phyloP scores from a whole-genome alignment of 805 yeast genomes.

The Kodamaea restingae region DNA sequence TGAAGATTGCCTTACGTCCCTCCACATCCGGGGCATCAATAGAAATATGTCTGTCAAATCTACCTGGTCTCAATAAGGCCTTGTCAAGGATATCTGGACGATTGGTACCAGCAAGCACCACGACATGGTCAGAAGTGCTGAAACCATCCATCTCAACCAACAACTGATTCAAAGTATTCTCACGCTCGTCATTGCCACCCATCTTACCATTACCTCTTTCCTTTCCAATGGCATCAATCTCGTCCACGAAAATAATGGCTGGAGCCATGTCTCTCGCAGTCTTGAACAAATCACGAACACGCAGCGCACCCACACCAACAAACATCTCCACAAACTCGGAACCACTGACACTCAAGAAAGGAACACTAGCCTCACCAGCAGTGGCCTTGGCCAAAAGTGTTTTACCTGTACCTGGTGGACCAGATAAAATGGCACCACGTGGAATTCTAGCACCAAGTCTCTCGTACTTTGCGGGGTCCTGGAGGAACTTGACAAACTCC shows the following conservation, averaged over 20 bases:
- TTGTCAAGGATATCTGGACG: slow-evolving; percentile 87
- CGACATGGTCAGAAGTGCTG: slow-evolving; percentile 81
- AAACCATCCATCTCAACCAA: slow-evolving; percentile 97
- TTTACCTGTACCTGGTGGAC: slow-evolving; percentile 98
- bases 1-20: slow-evolving; percentile 83
- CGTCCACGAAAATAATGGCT: slow-evolving; percentile 86
- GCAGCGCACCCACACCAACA: slow-evolving; percentile 93
- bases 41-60: slow-evolving; percentile 86
- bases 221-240: slow-evolving; percentile 94
- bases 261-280: slow-evolving; percentile 91
- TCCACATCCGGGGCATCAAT: slow-evolving; percentile 85
- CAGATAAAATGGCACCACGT: slow-evolving; percentile 89
- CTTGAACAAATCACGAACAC: slow-evolving; percentile 89
- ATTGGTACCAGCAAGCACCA: slow-evolving; percentile 92
- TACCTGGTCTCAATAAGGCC: slow-evolving; percentile 89
- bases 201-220: slow-evolving; percentile 68
- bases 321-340: slow-evolving; percentile 97
- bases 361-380: slow-evolving; percentile 96
- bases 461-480: slow-evolving; percentile 81
- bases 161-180: slow-evolving; percentile 85
- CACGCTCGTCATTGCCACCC: slow-evolving; percentile 90
- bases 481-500: slow-evolving; percentile 90
- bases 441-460: slow-evolving; percentile 91
- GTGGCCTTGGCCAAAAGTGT: slow-evolving; percentile 90
- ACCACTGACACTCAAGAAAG: slow-evolving; percentile 86